Evolutionary conservation across 768 basidiomycete species (phyloP).

Genomic region (Crepidotus variabilis): DNA sequence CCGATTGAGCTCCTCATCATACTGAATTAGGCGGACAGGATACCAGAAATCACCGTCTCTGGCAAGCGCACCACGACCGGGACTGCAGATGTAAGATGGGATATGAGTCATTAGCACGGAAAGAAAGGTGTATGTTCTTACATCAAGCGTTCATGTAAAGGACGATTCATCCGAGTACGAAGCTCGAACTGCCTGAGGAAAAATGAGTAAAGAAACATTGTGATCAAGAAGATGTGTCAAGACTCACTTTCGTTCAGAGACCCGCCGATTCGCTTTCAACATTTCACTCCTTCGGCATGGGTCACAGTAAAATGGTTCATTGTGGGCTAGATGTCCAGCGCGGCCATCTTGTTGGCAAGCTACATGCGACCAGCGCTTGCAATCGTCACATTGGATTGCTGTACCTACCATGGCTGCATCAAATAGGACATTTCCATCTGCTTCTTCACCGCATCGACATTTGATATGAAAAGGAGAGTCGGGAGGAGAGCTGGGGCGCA

Average conservation of each 20-base stretch:
- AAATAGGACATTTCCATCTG: constrained; percentile 14
- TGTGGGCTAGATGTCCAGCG: constrained; percentile 3
- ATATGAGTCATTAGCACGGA: not conserved
- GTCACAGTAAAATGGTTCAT: constrained; percentile 8
- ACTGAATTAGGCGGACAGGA: constrained; percentile 19
- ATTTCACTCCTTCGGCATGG: not conserved
- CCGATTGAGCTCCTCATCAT: not conserved
- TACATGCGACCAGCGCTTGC: constrained; percentile 17
- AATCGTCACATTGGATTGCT: constrained; percentile 17
- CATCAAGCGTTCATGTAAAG: not conserved
- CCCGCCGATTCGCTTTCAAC: not conserved
- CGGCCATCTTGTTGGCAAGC: constrained; percentile 16
- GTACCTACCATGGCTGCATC: constrained; percentile 2
- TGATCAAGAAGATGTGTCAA: not conserved
- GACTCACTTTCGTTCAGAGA: constrained; percentile 3
- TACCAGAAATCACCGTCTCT: constrained; percentile 18
- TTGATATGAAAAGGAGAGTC: constrained; percentile 7
- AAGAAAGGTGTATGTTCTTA: not conserved
- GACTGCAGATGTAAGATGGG: constrained; percentile 1
- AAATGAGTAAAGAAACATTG: not conserved
- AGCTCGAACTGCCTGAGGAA: not conserved
- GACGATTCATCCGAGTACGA: not conserved
- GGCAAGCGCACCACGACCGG: constrained; percentile 18
- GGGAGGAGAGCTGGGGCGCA: constrained; percentile 1
- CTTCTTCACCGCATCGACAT: constrained; percentile 16